Evolutionary conservation across 129 eudicot genomes (phyloP).

Genomic region (Flaveria trinervia): DNA sequence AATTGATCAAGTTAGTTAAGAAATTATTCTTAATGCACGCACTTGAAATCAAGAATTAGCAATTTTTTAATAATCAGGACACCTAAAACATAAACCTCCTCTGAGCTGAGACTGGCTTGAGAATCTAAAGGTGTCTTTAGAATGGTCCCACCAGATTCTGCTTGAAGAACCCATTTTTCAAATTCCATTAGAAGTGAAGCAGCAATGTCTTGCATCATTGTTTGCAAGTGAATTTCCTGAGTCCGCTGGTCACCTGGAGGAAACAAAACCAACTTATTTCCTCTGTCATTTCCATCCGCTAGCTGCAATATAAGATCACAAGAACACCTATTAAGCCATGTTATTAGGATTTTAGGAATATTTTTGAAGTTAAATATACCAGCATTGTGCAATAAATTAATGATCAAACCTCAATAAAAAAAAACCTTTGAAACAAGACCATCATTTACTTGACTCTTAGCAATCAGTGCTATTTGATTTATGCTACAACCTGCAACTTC

Average conservation of each 20-base stretch:
- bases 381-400: not conserved
- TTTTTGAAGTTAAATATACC: not conserved
- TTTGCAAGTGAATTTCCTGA: slow-evolving; percentile 84
- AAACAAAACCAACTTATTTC: slow-evolving; percentile 68
- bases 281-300: slow-evolving; percentile 65
- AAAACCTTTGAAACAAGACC: not conserved
- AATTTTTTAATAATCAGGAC: slow-evolving; percentile 56
- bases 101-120: slow-evolving; percentile 99
- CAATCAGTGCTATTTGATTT: slow-evolving; percentile 7
- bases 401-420: slow-evolving; percentile 22
- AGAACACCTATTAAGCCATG: slow-evolving; percentile 21
- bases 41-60: slow-evolving; percentile 22
- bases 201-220: slow-evolving; percentile 98
- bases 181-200: slow-evolving; percentile 96
- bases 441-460: slow-evolving; percentile 14
- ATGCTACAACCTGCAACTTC: slow-evolving; percentile 7
- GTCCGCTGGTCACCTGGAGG: slow-evolving; percentile 96
- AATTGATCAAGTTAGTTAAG: slow-evolving; percentile 33
- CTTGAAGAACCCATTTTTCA: slow-evolving; percentile 92
- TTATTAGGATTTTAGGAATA: slow-evolving; percentile 9
- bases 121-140: slow-evolving; percentile 98
- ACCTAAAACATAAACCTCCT: slow-evolving; percentile 99
- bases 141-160: slow-evolving; percentile 98
- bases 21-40: slow-evolving; percentile 17
- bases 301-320: slow-evolving; percentile 56